Evolutionary conservation across 2,329 filamentous ascomycete species (phyloP), one percentile per base, ranked within the genome.

Genomic region (Shiraia bambusicola): DNA sequence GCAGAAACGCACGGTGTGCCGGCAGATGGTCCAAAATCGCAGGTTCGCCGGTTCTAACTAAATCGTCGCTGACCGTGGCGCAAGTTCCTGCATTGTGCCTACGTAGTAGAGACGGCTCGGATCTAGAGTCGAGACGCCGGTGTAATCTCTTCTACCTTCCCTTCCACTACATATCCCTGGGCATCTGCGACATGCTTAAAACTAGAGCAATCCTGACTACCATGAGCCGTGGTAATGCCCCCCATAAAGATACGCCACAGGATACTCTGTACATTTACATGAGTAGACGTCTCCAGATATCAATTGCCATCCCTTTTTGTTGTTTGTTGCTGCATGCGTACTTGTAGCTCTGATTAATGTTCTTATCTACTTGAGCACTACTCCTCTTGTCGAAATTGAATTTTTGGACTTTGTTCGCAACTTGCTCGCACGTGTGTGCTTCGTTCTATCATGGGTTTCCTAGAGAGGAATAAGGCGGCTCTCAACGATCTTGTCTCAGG

Each of bases 401-500:
- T n/a, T 29, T 4, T n/a, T n/a, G n/a, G n/a, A n/a, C 15, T 17
- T 13, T 6, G 13, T 11, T 24, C 22, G 32, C 17, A 34, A 19
- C 11, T 10, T 11, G 11, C 9, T 12, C 22, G 12, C 29, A 31
- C n/a, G 29, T 11, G 9, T 22, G 16, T 30, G 10, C 25, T 19
- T 11, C 13, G 13, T 25, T 31, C 29, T 32, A 49, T 34, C 11
- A 56, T 54, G 51, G 51, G 47, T 13, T 54, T 56, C 36, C 45
- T 52, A 6, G 52, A 54, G 40, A 42, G 51, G 10, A 46, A 52
- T 22, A 50, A 50, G 30, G 57, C 57, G 31, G 46, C 46, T 24
- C 44, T 56, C 44, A 70, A 70, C 40, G 50, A 63, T 26, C 49
- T 48, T 16, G 54, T 70, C 33, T 62, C 66, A 9, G 47, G 49